Percentiles rank a stretch among this genome's conserved stretches.
Evolutionary conservation across 352 stramenopile species (phyloP).

Genomic region (Phytophthora agathidicida): DNA sequence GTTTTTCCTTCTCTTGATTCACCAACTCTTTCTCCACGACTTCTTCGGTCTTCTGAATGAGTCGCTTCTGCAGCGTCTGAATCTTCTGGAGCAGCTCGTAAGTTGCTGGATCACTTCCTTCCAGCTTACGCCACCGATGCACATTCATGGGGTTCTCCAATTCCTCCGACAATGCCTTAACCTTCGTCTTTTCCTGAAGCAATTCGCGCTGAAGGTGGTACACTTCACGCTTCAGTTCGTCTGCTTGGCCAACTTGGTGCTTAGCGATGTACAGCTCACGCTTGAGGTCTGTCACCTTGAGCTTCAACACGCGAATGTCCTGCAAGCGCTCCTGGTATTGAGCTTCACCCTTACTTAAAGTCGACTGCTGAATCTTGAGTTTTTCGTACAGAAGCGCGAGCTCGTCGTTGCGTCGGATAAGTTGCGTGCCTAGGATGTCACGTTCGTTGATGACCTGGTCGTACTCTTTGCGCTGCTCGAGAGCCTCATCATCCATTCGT

Average conservation of each 20-base stretch:
- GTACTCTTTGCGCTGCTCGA: slow-evolving; percentile 96
- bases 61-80: slow-evolving; percentile 93
- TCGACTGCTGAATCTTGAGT: slow-evolving; percentile 96
- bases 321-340: slow-evolving; percentile 94
- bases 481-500: slow-evolving; percentile 93
- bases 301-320: slow-evolving; percentile 94
- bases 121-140: slow-evolving; percentile 97
- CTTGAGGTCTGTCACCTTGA: slow-evolving; percentile 95
- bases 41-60: slow-evolving; percentile 97
- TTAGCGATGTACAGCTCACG: slow-evolving; percentile 92
- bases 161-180: slow-evolving; percentile 96
- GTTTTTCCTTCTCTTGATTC: slow-evolving; percentile 96
- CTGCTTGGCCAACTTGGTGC: slow-evolving; percentile 86
- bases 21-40: slow-evolving; percentile 94
- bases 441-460: slow-evolving; percentile 97
- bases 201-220: slow-evolving; percentile 92
- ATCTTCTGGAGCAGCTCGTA: slow-evolving; percentile 98
- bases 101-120: slow-evolving; percentile 94
- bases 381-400: slow-evolving; percentile 97
- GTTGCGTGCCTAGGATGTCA: slow-evolving; percentile 96
- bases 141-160: slow-evolving; percentile 98
- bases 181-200: slow-evolving; percentile 96
- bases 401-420: slow-evolving; percentile 97
- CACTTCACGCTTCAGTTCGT: slow-evolving; percentile 90
- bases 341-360: slow-evolving; percentile 91